These are phyloP conservation scores for Gnaphalium uliginosum DNA, from an alignment of 129 eudicot genomes.

Conservation along the genomic window DNA sequence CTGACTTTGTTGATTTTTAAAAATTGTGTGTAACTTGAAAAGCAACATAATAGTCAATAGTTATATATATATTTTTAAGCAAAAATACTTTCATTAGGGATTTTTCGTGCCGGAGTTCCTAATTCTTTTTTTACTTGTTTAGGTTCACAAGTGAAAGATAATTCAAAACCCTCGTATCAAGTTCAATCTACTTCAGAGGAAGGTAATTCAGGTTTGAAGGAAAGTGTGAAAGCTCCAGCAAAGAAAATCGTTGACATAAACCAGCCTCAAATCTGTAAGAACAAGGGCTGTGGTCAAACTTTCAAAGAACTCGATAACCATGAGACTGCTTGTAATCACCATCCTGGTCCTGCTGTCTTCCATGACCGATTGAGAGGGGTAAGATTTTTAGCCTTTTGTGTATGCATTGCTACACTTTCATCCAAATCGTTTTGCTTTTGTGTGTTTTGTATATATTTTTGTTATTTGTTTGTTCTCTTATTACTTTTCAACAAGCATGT, in stretches of 20 bases:
- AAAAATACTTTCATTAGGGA: background rate
- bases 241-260: slow-evolving; percentile 74
- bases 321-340: slow-evolving; percentile 84
- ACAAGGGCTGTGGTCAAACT: slow-evolving; percentile 93
- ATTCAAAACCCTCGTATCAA: slow-evolving; percentile 35
- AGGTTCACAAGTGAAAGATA: slow-evolving; percentile 60
- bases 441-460: background rate
- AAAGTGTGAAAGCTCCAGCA: slow-evolving; percentile 44
- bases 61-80: background rate
- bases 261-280: slow-evolving; percentile 83
- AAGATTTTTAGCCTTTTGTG: slow-evolving; percentile 28
- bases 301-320: slow-evolving; percentile 88
- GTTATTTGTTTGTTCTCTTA: background rate
- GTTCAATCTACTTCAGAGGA: slow-evolving; percentile 35
- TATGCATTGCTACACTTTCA: background rate
- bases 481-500: background rate
- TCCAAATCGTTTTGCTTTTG: background rate
- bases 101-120: background rate
- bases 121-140: background rate
- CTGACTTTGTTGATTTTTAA: background rate
- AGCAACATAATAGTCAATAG: no score
- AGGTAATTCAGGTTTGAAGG: slow-evolving; percentile 33
- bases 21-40: background rate
- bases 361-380: slow-evolving; percentile 98
- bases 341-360: slow-evolving; percentile 95